Base-by-base conservation (phyloP, 306 rosid species). In the Quercus bicolor region DNA sequence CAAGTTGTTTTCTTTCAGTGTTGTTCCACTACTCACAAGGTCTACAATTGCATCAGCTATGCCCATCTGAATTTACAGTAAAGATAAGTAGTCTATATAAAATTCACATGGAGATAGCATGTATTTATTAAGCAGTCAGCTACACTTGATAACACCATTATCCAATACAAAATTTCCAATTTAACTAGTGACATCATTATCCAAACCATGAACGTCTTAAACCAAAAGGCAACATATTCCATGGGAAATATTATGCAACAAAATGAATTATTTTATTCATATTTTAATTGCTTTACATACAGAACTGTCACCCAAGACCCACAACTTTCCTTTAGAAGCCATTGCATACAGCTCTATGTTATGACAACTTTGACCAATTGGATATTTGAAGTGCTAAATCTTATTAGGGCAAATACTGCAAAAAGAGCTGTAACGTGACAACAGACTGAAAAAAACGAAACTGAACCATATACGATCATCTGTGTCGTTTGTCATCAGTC, bases 41-140 rank as follows among this genome's bases (percentile, higher is more conserved):
- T 93, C 99, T 90, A 95, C 87, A 73, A 95, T 95, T 78, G 97
- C 99, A 84, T 95, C 99, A 70, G 96, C 99, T 78, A 86, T 90
- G 76, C 99, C 97, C 98, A 93, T 92, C 97, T 93, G 83, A 81
- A 45, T 33, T 33, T 33, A 71, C 60, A 85, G 75, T 77, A 75
- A 78, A 77, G 45, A 77, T 48, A 75, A 26, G 19, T 72, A 26
- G 68, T 59, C 68, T 3, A 52, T 31, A 78, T 26, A 43, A 70
- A 68, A 3, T 7, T 54, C 48, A 78, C 6, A 23, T 51, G 62
- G n/a, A 40, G 45, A 43, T 52, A 66, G 65, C 57, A 76, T 14
- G 19, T 24, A n/a, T 31, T 3, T 59, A 31, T 29, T 73, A 21
- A 23, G 11, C 23, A 51, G 21, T 45, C 7, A 19, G 52, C 24